Evolutionary conservation across 805 yeast species (phyloP).

Genomic region (Sugiyamaella lignohabitans): DNA sequence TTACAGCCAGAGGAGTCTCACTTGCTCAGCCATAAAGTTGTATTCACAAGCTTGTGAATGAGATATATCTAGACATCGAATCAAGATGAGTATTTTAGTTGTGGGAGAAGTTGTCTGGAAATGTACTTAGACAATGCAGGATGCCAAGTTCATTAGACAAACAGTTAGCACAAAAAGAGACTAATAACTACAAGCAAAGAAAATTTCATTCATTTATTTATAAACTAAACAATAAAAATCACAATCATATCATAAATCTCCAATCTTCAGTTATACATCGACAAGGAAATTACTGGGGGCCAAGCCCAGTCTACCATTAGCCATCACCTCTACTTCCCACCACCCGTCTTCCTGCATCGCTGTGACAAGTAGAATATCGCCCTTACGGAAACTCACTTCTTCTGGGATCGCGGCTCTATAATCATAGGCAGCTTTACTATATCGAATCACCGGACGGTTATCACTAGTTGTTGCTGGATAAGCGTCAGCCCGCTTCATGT

Average conservation of each 20-base stretch:
- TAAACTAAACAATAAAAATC: background rate
- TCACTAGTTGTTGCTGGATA: constrained; percentile 43
- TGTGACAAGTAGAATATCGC: constrained; percentile 47
- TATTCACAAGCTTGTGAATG: too few relatives aligned
- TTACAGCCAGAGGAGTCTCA: too few relatives aligned
- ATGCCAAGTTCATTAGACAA: too few relatives aligned
- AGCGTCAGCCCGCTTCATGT: constrained; percentile 17
- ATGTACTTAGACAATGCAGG: too few relatives aligned
- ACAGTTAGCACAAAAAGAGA: too few relatives aligned
- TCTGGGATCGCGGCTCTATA: constrained; percentile 56
- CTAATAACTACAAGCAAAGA: too few relatives aligned
- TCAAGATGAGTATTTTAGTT: too few relatives aligned
- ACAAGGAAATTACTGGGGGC: constrained; percentile 55
- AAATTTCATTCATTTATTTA: too few relatives aligned
- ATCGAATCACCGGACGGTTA: constrained; percentile 48
- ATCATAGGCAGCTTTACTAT: constrained; percentile 50
- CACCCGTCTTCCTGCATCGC: constrained; percentile 63
- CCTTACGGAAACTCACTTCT: constrained; percentile 53
- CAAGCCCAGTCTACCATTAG: constrained; percentile 41
- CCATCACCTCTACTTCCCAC: constrained; percentile 63
- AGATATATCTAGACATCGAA: too few relatives aligned
- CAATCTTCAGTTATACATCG: constrained; percentile 8
- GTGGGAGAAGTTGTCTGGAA: too few relatives aligned
- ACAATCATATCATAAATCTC: background rate
- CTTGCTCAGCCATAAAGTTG: too few relatives aligned